Evolutionary conservation across 148 eudicot species (phyloP), one percentile per base, ranked within the genome.

Genomic region (Gaultheria prostrata): DNA sequence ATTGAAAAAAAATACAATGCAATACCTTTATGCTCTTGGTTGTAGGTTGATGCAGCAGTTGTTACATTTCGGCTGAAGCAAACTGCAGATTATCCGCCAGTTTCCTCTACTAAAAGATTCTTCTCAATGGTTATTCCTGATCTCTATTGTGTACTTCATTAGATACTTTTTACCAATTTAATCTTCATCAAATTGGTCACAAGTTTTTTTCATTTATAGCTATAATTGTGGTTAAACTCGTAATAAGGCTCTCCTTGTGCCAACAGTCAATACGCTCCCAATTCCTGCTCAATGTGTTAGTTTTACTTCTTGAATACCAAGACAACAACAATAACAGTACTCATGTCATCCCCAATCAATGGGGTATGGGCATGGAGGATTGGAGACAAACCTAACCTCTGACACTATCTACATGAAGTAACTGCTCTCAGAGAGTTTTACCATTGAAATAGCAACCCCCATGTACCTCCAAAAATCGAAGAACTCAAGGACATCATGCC

Each of bases 21-120:
- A 17, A 77, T 78, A 65, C 46, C 20, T 3, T 43, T 76, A 12
- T 20, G 46, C 57, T 73, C 21, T 71, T 65, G 50, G 51, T 78
- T 70, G 74, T 83, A 94, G 98, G 98, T 95, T 78, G 98, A 95
- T 87, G 98, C 95, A 83, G 98, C 98, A n/a, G 92, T 94, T 80
- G 97, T 89, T 50, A 85, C 92, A 67, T 95, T 95, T 84, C 92
- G 86, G 85, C 88, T 95, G 75, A 95, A 95, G 93, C 90, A 87
- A 65, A 88, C 90, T 69, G 86, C 80, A 57, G 90, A 94, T 76
- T 95, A 95, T 81, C 98, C 98, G 54, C 82, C 82, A 14, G 98
- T 95, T 76, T 91, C 97, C 79, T 94, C 98, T 84, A 61, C 88
- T 79, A 93, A 90, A 86, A 90, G 97, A 90, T 95, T 93, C 92